These are phyloP conservation scores for Gentiana dahurica DNA, from an alignment of 257 asterid species.

Conservation along the genomic window DNA sequence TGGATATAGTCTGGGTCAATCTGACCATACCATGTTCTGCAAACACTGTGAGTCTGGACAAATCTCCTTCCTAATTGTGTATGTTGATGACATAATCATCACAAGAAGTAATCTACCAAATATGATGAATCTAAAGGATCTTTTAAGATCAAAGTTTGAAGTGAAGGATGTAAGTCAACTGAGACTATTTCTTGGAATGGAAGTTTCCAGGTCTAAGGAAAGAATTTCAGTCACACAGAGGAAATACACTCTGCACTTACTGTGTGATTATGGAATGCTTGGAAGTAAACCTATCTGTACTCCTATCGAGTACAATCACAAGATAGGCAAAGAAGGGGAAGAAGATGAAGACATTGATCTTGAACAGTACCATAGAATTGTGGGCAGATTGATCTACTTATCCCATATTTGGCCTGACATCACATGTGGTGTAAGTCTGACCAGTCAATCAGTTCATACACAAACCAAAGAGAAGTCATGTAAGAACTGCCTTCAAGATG, in stretches of 20 bases:
- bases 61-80: neutral
- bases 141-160: too few relatives aligned
- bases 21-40: neutral
- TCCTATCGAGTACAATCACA: too few relatives aligned
- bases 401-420: neutral
- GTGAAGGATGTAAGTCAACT: too few relatives aligned
- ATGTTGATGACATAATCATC: neutral
- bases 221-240: neutral
- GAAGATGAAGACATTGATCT: neutral
- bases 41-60: neutral
- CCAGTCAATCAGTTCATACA: slow-evolving; percentile 2
- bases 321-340: too few relatives aligned
- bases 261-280: neutral
- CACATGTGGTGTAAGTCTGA: neutral
- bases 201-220: neutral
- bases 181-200: neutral
- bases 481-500: neutral
- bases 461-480: neutral
- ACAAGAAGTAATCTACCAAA: neutral
- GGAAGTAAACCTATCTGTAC: neutral
- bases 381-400: neutral
- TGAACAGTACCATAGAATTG: neutral
- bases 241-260: slow-evolving; percentile 1
- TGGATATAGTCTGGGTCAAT: neutral
- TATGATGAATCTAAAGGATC: neutral